Percentiles rank a stretch among this genome's conserved stretches.
Conservation (phyloP, 2,329 filamentous ascomycete species). For the Penicillium sp. region DNA sequence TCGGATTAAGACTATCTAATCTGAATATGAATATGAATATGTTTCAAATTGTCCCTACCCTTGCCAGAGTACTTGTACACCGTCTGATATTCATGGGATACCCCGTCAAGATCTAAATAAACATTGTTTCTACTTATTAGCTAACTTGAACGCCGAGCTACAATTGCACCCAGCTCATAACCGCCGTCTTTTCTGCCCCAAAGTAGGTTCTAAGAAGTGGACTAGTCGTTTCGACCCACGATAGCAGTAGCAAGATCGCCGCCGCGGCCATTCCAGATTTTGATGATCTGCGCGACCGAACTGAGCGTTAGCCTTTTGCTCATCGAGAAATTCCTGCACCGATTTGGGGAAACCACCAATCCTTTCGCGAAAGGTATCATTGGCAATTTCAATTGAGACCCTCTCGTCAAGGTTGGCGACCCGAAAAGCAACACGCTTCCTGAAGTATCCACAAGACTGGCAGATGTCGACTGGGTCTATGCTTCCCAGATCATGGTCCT, state of each 20-base stretch:
- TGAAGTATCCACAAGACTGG: constrained; percentile 19
- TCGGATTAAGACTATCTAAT: too few species aligned
- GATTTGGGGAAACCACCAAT: constrained; percentile 20
- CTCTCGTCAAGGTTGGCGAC: constrained; percentile 15
- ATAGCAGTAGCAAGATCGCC: constrained; percentile 13
- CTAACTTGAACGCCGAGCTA: too few species aligned
- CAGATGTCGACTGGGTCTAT: constrained; percentile 15
- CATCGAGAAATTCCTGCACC: constrained; percentile 10
- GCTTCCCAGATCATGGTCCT: background rate
- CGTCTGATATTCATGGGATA: too few species aligned
- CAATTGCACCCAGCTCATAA: background rate
- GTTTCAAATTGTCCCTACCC: too few species aligned
- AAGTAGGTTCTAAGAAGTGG: constrained; percentile 12
- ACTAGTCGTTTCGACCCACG: constrained; percentile 10
- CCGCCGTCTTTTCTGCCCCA: background rate
- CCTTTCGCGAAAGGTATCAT: background rate
- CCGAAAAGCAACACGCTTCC: constrained; percentile 13
- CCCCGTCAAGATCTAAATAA: too few species aligned
- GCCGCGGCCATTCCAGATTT: constrained; percentile 12
- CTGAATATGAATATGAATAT: background rate
- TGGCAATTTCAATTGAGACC: constrained; percentile 11
- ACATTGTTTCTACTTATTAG: too few species aligned
- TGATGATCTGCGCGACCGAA: constrained; percentile 20
- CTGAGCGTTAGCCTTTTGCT: constrained; percentile 11
- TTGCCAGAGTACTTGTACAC: too few species aligned